Evolutionary conservation across 805 yeast species (phyloP).

Genomic region (Candida broadrunensis): DNA sequence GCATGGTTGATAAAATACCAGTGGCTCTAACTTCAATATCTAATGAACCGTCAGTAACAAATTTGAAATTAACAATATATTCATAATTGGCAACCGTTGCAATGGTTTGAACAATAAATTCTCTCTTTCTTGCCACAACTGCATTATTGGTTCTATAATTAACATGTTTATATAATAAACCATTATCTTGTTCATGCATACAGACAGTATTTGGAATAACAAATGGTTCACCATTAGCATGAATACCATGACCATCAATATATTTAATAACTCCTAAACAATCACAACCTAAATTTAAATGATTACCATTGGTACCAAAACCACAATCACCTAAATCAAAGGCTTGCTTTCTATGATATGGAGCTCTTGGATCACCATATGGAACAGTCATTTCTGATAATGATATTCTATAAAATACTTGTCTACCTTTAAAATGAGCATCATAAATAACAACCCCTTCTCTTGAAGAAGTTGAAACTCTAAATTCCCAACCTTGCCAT

Average conservation of each 20-base stretch:
- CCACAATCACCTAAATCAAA: conserved; percentile 86
- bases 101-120: conserved; percentile 73
- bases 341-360: conserved; percentile 83
- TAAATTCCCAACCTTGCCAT: conserved; percentile 87
- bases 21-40: conserved; percentile 81
- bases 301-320: conserved; percentile 71
- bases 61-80: conserved; percentile 67
- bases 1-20: conserved; percentile 83
- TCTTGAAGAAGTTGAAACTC: conserved; percentile 66
- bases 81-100: conserved; percentile 86
- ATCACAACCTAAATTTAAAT: conserved; percentile 72
- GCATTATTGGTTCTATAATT: conserved; percentile 72
- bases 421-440: conserved; percentile 72
- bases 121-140: conserved; percentile 76
- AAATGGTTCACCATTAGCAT: conserved; percentile 59
- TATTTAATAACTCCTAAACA: conserved; percentile 79
- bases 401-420: conserved; percentile 67
- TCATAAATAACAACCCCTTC: conserved; percentile 80
- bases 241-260: conserved; percentile 57
- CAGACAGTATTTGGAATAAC: conserved; percentile 70
- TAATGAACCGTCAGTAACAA: conserved; percentile 76
- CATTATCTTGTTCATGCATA: conserved; percentile 78
- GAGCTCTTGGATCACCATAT: conserved; percentile 77
- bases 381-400: conserved; percentile 87
- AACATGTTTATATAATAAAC: conserved; percentile 73